Conservation (phyloP, 805 yeast species). For the Kluyveromyces siamensis region DNA sequence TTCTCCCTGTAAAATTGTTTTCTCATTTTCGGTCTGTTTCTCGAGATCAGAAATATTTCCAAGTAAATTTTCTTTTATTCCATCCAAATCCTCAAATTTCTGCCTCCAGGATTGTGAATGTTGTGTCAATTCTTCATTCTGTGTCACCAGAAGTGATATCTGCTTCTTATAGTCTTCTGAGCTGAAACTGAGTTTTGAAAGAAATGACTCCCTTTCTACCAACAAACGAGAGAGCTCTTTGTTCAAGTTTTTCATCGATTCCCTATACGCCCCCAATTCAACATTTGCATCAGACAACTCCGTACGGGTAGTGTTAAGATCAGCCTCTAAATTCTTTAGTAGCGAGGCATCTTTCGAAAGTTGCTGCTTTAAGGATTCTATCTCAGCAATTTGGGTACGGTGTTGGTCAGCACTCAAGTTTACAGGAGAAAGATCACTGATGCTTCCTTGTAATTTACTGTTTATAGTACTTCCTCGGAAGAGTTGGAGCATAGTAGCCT, state of each 20-base stretch:
- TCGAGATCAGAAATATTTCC: conserved; percentile 65
- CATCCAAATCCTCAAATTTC: conserved; percentile 20
- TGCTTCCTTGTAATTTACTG: not conserved
- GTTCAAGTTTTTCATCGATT: conserved; percentile 20
- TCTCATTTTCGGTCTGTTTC: conserved; percentile 45
- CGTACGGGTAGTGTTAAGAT: not conserved
- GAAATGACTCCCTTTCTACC: conserved; percentile 10
- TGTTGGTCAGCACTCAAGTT: not conserved
- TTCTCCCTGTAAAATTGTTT: conserved; percentile 40
- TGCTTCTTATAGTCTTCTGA: conserved; percentile 19
- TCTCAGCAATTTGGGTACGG: not conserved
- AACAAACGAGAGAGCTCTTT: conserved; percentile 21
- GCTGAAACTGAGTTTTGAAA: not conserved
- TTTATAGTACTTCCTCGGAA: not conserved
- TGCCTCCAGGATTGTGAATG: conserved; percentile 10
- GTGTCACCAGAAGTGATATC: conserved; percentile 4
- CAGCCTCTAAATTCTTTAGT: conserved; percentile 1
- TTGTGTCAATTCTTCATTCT: conserved; percentile 9
- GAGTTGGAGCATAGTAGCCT: conserved; percentile 3
- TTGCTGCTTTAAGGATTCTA: not conserved
- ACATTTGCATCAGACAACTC: conserved; percentile 14
- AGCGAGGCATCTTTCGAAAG: not conserved
- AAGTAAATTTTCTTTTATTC: conserved; percentile 52
- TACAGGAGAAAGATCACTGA: too few relatives aligned
- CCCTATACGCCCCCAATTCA: conserved; percentile 24